These are phyloP conservation scores for Mucor lusitanicus DNA, from an alignment of 371 early-diverging fungal genomes.

Conservation along the genomic window DNA sequence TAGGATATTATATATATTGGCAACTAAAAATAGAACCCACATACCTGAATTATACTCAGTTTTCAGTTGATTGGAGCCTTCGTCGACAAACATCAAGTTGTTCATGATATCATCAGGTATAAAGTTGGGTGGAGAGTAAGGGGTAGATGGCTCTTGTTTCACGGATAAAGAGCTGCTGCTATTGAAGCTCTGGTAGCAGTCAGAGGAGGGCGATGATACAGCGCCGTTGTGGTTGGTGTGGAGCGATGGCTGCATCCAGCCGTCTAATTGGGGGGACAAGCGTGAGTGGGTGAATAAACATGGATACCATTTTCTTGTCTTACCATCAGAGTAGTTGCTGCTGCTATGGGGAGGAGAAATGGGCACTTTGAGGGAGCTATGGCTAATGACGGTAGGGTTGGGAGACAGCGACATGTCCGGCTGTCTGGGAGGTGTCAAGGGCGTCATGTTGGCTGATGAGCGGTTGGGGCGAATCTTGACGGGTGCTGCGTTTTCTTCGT, in stretches of 20 bases:
- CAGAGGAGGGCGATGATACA: conserved; percentile 25
- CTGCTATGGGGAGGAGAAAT: not conserved
- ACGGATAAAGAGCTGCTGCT: conserved; percentile 9
- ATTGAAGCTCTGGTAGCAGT: conserved; percentile 20
- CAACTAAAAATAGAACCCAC: not conserved
- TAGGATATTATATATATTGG: not conserved
- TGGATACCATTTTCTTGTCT: conserved; percentile 9
- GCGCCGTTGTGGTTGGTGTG: not conserved
- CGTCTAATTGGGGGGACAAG: not conserved
- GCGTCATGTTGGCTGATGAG: not conserved
- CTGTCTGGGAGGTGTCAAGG: conserved; percentile 23
- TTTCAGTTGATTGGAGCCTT: conserved; percentile 16
- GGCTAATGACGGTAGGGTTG: conserved; percentile 16
- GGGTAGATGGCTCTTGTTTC: conserved; percentile 17
- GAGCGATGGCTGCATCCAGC: conserved; percentile 11
- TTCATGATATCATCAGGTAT: conserved; percentile 16
- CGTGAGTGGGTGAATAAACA: not conserved
- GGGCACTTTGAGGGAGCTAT: conserved; percentile 14
- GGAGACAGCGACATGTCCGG: conserved; percentile 17
- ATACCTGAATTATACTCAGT: conserved; percentile 29
- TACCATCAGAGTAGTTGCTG: not conserved
- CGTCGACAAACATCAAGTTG: conserved; percentile 23
- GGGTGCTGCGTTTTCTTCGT: conserved; percentile 42
- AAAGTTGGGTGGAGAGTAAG: conserved; percentile 13
- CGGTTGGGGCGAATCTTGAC: conserved; percentile 10